phyloP scores from a whole-genome alignment of 2,329 filamentous ascomycete species.

The Cyphellophora attinorum region DNA sequence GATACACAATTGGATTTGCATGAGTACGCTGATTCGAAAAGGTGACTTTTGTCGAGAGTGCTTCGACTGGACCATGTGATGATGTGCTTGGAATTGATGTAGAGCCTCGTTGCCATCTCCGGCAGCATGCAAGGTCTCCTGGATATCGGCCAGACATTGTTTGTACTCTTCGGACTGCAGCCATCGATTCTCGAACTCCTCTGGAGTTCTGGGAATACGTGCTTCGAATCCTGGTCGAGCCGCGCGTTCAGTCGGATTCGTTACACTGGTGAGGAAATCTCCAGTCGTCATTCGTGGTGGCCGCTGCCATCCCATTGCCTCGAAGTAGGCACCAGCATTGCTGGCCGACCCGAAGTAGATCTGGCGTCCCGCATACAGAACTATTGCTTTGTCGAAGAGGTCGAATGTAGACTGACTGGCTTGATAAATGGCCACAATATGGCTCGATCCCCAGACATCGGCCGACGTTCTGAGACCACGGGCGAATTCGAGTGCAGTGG shows the following conservation, averaged over 20 bases:
- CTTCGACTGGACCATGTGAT: constrained; percentile 45
- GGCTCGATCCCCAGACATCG: constrained; percentile 38
- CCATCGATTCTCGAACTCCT: constrained; percentile 55
- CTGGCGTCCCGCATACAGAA: constrained; percentile 57
- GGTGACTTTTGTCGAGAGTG: constrained; percentile 45
- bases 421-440: constrained; percentile 49
- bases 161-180: constrained; percentile 41
- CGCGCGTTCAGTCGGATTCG: constrained; percentile 42
- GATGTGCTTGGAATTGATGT: constrained; percentile 41
- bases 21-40: constrained; percentile 43
- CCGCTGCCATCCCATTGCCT: constrained; percentile 54
- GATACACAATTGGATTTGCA: constrained; percentile 48
- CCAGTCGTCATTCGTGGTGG: constrained; percentile 53
- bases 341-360: constrained; percentile 54
- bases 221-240: constrained; percentile 31
- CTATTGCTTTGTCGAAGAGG: constrained; percentile 60
- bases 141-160: constrained; percentile 29
- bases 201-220: constrained; percentile 36
- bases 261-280: constrained; percentile 58
- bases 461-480: constrained; percentile 40
- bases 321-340: constrained; percentile 55
- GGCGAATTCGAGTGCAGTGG: constrained; percentile 49
- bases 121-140: constrained; percentile 30
- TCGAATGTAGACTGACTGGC: constrained; percentile 43
- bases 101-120: constrained; percentile 31